A percentile compares a stretch with the other conserved stretches of the same genome.
These are phyloP conservation scores for Ophidiomyces ophidiicola DNA, from an alignment of 2,329 filamentous ascomycete genomes.

Conservation along the genomic window DNA sequence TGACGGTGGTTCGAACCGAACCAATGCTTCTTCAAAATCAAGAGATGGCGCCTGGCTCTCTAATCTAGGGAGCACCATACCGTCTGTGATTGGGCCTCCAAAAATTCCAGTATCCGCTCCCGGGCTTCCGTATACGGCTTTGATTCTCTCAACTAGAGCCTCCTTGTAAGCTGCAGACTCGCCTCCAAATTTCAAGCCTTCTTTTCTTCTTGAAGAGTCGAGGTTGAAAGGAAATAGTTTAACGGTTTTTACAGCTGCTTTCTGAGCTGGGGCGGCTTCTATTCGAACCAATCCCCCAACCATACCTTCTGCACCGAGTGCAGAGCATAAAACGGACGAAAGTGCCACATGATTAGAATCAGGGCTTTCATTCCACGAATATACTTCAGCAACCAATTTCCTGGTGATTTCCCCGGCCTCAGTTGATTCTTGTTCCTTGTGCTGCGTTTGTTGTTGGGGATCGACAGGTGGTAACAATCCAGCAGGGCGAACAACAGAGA, in stretches of 20 bases:
- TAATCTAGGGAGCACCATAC: conserved; percentile 59
- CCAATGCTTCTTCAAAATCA: conserved; percentile 70
- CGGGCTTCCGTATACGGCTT: conserved; percentile 53
- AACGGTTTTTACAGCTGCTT: conserved; percentile 53
- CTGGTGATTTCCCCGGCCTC: conserved; percentile 46
- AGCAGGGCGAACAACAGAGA: conserved; percentile 77
- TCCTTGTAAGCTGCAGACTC: conserved; percentile 75
- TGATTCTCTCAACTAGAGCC: conserved; percentile 57
- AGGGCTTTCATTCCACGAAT: conserved; percentile 74
- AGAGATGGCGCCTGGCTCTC: conserved; percentile 43
- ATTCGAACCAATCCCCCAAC: conserved; percentile 81
- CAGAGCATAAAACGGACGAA: conserved; percentile 62
- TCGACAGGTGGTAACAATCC: conserved; percentile 61
- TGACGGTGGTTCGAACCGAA: conserved; percentile 58
- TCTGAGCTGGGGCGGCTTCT: conserved; percentile 61
- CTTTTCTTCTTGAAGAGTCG: conserved; percentile 42
- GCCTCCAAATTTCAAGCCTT: conserved; percentile 72
- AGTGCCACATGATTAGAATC: conserved; percentile 68
- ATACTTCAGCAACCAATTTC: conserved; percentile 64
- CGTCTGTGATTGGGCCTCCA: conserved; percentile 77
- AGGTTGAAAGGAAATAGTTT: conserved; percentile 71
- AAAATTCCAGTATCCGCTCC: conserved; percentile 52
- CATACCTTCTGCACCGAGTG: conserved; percentile 58
- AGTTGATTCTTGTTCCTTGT: conserved; percentile 50
- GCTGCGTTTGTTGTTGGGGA: conserved; percentile 53